phyloP scores from a whole-genome alignment of 345 rosid genomes.

The Lumnitzera littorea region DNA sequence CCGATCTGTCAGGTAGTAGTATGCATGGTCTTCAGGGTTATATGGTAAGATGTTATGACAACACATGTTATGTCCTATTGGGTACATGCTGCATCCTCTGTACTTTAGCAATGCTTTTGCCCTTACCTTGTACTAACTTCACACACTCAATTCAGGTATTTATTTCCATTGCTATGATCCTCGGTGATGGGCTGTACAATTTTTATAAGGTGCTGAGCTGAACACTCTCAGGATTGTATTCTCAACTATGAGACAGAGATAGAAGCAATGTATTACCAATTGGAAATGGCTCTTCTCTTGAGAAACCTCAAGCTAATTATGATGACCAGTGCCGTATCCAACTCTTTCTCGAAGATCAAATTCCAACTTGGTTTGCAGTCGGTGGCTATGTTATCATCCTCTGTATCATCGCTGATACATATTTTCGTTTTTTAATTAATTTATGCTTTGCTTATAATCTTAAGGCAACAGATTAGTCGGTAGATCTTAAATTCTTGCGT shows the following conservation, averaged over 20 bases:
- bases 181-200: slow-evolving; percentile 25
- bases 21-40: slow-evolving; percentile 18
- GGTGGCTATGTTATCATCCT: slow-evolving; percentile 4
- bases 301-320: slow-evolving; percentile 6
- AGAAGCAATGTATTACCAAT: slow-evolving; percentile 2
- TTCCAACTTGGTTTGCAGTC: slow-evolving; percentile 15
- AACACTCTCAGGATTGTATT: slow-evolving; percentile 6
- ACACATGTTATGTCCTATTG: not conserved
- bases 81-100: not conserved
- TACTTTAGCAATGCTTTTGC: not conserved
- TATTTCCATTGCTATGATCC: slow-evolving; percentile 14
- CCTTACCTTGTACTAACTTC: not conserved
- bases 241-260: not conserved
- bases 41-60: slow-evolving; percentile 8
- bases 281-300: not conserved
- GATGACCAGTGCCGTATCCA: slow-evolving; percentile 11
- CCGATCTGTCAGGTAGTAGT: slow-evolving; percentile 6
- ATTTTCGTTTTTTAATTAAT: too few relatives aligned
- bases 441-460: too few relatives aligned
- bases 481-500: too few relatives aligned
- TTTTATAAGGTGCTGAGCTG: slow-evolving; percentile 16
- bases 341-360: slow-evolving; percentile 19
- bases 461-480: too few relatives aligned
- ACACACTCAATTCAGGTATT: slow-evolving; percentile 7
- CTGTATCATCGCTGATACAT: too few relatives aligned